Conservation (phyloP, 2,329 filamentous ascomycete genomes). For the Hymenoscyphus infarciens region DNA sequence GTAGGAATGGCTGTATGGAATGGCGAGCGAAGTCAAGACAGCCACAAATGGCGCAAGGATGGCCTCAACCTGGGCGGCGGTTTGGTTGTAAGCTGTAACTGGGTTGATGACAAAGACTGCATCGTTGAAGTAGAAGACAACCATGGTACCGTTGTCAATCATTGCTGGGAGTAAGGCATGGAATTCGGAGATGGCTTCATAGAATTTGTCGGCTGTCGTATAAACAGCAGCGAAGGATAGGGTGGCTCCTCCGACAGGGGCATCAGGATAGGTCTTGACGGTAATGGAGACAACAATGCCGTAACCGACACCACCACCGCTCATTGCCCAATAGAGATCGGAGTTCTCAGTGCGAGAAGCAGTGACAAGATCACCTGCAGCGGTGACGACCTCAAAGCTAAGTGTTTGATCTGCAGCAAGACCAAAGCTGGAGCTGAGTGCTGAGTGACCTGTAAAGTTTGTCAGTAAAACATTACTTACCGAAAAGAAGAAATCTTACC, state of each 20-base stretch:
- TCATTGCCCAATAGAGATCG: slow-evolving; percentile 62
- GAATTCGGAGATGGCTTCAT: slow-evolving; percentile 45
- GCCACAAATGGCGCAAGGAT: slow-evolving; percentile 46
- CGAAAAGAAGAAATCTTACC: too few species aligned
- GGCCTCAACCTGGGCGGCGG: slow-evolving; percentile 39
- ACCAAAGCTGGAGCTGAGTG: slow-evolving; percentile 41
- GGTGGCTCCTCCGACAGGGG: slow-evolving; percentile 42
- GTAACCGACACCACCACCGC: slow-evolving; percentile 56
- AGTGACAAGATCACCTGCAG: slow-evolving; percentile 44
- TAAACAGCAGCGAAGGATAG: slow-evolving; percentile 40
- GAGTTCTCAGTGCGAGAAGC: slow-evolving; percentile 46
- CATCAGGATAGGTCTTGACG: slow-evolving; percentile 46
- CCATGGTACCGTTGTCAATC: slow-evolving; percentile 48
- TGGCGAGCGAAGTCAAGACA: slow-evolving; percentile 38
- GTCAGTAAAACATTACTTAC: too few species aligned
- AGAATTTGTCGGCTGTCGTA: slow-evolving; percentile 43
- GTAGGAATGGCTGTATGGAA: slow-evolving; percentile 33
- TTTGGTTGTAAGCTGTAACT: slow-evolving; percentile 47
- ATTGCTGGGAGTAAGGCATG: slow-evolving; percentile 43
- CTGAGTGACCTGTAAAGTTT: neutral
- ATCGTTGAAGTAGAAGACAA: slow-evolving; percentile 47
- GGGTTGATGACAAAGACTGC: slow-evolving; percentile 45
- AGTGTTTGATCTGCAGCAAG: slow-evolving; percentile 58
- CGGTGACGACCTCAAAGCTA: slow-evolving; percentile 53
- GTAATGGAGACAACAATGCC: slow-evolving; percentile 55